Conservation (phyloP, 2,329 filamentous ascomycete species). For the Colletotrichum phormii region DNA sequence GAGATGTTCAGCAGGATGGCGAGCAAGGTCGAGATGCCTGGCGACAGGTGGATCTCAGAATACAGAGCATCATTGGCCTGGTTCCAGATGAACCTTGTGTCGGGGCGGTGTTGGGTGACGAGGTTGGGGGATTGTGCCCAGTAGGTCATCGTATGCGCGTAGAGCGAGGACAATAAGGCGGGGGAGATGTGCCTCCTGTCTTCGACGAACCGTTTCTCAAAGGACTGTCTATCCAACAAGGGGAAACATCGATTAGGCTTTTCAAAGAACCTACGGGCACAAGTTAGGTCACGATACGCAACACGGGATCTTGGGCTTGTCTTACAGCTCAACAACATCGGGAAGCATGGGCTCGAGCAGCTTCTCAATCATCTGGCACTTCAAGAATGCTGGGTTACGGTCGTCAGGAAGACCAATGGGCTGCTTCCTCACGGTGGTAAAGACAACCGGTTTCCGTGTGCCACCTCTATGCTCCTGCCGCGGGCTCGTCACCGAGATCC, state of each 20-base stretch:
- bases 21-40: conserved; percentile 68
- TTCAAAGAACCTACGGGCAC: conserved; percentile 59
- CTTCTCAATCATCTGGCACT: conserved; percentile 68
- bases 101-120: conserved; percentile 61
- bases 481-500: conserved; percentile 29
- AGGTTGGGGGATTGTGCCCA: conserved; percentile 63
- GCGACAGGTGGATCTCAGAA: conserved; percentile 68
- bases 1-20: conserved; percentile 69
- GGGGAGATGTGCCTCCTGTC: conserved; percentile 63
- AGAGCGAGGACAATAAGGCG: conserved; percentile 66
- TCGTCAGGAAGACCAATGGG: conserved; percentile 56
- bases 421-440: conserved; percentile 58
- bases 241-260: conserved; percentile 71
- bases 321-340: conserved; percentile 62
- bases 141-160: conserved; percentile 68
- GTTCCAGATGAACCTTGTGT: conserved; percentile 72
- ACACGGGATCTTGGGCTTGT: neutral
- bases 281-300: neutral
- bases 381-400: conserved; percentile 54
- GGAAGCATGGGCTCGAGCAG: conserved; percentile 66
- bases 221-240: conserved; percentile 66
- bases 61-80: conserved; percentile 70
- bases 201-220: conserved; percentile 59
- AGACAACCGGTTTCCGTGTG: conserved; percentile 52
- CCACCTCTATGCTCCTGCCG: conserved; percentile 14